Evolutionary conservation across 345 rosid species (phyloP), one percentile per base, ranked within the genome.

Genomic region (Streptanthus diversifolius): DNA sequence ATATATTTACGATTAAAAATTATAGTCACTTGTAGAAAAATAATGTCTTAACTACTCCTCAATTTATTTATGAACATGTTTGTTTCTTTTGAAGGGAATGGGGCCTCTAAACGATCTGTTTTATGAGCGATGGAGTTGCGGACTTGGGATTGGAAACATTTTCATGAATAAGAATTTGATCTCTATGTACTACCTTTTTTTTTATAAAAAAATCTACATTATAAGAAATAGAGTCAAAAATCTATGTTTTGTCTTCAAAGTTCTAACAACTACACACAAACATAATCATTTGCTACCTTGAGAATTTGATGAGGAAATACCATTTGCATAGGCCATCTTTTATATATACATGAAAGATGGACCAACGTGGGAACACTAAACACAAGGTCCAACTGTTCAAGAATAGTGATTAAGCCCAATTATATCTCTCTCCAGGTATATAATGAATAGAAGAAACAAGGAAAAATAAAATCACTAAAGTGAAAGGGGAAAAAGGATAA

Each of bases 11-110:
- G 5, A 19, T 22, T 32, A 18, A 12, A 43, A 67, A 21, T 30
- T 27, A 24, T 51, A 39, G 24, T 5, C 5, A 53, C 8, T 53
- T 17, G 15, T 17, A 11, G 3, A 39, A 37, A 13, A 21, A 10
- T 22, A 14, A 2, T 35, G 35, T 11, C 57, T 15, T 63, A 27
- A 40, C 63, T 29, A 29, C 41, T 21, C 0, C 30, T 36, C 3
- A 45, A 17, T 45, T 21, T 39, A 40, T 24, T 7, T n/a, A 9
- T 61, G 19, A 12, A 61, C 21, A 40, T 8, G 52, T 71, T 43
- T 63, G 45, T n/a, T 64, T 54, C 2, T 43, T 63, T 73, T 55
- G 71, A 19, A 73, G 77, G 51, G 56, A 64, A 44, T 64, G 44
- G 49, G 71, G 77, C 1, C 65, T 73, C 22, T 73, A 57, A 35